phyloP scores from a whole-genome alignment of 106 monocot species.

The Dendrobium huoshanense region DNA sequence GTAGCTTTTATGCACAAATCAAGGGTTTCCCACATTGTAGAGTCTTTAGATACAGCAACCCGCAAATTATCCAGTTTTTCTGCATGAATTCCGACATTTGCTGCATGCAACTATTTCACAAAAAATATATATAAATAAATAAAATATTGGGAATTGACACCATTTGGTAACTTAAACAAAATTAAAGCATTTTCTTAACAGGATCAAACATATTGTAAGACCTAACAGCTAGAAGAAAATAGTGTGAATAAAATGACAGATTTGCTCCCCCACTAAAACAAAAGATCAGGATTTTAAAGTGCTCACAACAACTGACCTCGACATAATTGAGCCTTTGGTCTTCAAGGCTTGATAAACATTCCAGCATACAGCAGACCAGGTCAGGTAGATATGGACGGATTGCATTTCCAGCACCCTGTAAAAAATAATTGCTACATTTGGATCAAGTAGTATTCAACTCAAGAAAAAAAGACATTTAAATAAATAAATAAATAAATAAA shows the following conservation, averaged over 20 bases:
- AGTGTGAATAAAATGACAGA: not conserved
- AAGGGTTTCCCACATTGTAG: slow-evolving; percentile 99
- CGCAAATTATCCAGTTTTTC: slow-evolving; percentile 91
- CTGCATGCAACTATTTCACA: slow-evolving; percentile 60
- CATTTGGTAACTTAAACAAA: not conserved
- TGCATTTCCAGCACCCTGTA: slow-evolving; percentile 73
- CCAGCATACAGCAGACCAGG: slow-evolving; percentile 93
- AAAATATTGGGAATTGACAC: not conserved
- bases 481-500: not conserved
- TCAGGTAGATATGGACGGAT: slow-evolving; percentile 79
- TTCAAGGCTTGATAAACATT: slow-evolving; percentile 92
- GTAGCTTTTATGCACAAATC: slow-evolving; percentile 80
- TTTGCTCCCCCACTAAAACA: not conserved
- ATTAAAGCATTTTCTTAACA: not conserved
- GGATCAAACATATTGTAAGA: not conserved
- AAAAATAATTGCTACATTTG: not conserved
- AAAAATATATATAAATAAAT: not conserved
- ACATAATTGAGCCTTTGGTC: slow-evolving; percentile 97
- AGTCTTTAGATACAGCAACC: slow-evolving; percentile 90
- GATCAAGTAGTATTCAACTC: not conserved
- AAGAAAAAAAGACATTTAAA: not conserved
- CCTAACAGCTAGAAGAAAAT: not conserved
- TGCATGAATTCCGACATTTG: slow-evolving; percentile 73
- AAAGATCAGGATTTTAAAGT: not conserved
- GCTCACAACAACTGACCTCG: slow-evolving; percentile 46